Evolutionary conservation across 768 basidiomycete genomes (phyloP).

Genomic region (Leccinum uliginosum): DNA sequence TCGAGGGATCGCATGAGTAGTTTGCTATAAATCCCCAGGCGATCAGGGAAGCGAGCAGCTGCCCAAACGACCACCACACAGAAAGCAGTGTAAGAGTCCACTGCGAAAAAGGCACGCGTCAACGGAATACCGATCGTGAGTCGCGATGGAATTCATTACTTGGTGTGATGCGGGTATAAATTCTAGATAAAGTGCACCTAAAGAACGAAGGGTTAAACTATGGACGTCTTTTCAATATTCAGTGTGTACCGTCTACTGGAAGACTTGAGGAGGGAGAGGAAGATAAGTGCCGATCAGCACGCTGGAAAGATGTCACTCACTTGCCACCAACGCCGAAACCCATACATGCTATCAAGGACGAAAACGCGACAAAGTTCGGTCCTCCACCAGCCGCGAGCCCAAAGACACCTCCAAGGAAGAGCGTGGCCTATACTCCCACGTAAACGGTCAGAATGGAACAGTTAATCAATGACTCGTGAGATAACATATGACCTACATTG

Average conservation of each 20-base stretch:
- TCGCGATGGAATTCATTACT: conserved; percentile 9
- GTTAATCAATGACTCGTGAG: background rate
- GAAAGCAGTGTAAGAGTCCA: conserved; percentile 55
- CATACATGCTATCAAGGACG: conserved; percentile 41
- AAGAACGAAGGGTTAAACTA: conserved; percentile 9
- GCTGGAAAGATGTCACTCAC: conserved; percentile 27
- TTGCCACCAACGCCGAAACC: conserved; percentile 52
- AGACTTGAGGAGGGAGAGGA: conserved; percentile 24
- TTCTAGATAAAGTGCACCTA: conserved; percentile 43
- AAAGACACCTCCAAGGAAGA: conserved; percentile 42
- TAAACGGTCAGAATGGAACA: background rate
- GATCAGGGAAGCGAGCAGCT: conserved; percentile 47
- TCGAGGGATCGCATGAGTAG: conserved; percentile 43
- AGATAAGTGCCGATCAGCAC: conserved; percentile 17
- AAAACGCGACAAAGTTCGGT: conserved; percentile 43
- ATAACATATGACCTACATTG: conserved; percentile 24
- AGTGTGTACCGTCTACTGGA: conserved; percentile 42
- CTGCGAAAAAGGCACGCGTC: conserved; percentile 18
- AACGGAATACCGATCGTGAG: background rate
- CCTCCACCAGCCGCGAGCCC: conserved; percentile 47
- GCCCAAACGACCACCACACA: conserved; percentile 49
- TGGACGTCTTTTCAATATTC: background rate
- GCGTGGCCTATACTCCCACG: conserved; percentile 22
- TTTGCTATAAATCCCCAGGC: conserved; percentile 55
- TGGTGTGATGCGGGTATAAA: conserved; percentile 41